A percentile compares a stretch with the other conserved stretches of the same genome.
These are phyloP conservation scores for Achaetomiella virescens DNA, from an alignment of 495 filamentous ascomycete genomes.

Conservation along the genomic window DNA sequence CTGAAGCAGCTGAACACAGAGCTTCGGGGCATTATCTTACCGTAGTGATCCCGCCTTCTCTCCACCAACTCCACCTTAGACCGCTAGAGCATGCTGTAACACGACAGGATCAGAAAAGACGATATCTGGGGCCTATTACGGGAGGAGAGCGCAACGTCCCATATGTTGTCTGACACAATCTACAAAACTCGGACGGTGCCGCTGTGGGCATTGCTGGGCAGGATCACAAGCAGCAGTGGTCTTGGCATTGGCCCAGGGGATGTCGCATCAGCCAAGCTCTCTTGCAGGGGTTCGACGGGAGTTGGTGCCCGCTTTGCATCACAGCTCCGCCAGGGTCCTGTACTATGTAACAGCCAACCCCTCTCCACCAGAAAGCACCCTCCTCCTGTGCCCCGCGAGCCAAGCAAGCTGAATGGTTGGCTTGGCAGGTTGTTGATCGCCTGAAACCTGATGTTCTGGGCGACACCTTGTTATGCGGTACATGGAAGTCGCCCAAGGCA, in stretches of 20 bases:
- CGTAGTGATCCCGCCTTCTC: too few relatives aligned
- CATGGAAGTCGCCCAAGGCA: neutral
- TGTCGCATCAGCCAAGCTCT: neutral
- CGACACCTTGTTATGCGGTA: neutral
- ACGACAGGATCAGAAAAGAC: too few relatives aligned
- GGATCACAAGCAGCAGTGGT: neutral
- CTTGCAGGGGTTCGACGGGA: neutral
- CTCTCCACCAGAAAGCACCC: slow-evolving; percentile 15
- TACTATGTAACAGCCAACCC: slow-evolving; percentile 3
- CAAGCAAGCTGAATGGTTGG: slow-evolving; percentile 22
- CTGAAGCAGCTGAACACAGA: too few relatives aligned
- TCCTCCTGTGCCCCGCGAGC: slow-evolving; percentile 19
- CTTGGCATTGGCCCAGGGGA: neutral
- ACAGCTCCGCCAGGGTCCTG: neutral
- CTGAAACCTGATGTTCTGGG: slow-evolving; percentile 13
- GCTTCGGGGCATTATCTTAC: too few relatives aligned
- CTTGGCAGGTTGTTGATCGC: slow-evolving; percentile 17
- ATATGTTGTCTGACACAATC: too few relatives aligned
- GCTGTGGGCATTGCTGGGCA: neutral
- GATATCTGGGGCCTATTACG: too few relatives aligned
- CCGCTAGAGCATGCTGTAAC: too few relatives aligned
- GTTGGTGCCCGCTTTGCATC: neutral
- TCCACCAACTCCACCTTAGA: too few relatives aligned
- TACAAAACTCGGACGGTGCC: too few relatives aligned
- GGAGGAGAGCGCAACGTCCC: too few relatives aligned